Base-by-base conservation (phyloP, 495 filamentous ascomycete genomes). In the Emericellopsis terricola region DNA sequence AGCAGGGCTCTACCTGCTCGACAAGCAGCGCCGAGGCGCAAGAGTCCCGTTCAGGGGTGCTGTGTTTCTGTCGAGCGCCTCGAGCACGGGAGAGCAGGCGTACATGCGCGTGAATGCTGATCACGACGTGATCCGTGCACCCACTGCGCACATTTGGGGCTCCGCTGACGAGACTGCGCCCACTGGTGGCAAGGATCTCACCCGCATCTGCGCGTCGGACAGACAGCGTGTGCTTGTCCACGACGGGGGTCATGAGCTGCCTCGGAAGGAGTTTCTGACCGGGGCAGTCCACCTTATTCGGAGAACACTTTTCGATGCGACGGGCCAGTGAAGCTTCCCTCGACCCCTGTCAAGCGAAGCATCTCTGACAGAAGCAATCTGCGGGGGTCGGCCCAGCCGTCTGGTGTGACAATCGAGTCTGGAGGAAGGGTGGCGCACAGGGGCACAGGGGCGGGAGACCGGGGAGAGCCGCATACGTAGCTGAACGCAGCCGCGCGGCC, bases 111-210 rank as follows among this genome's bases (percentile, higher is more conserved):
- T 26, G 5, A 27, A 28, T 6, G 19, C 3, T 5, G 18, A 21
- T 13, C 15, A 8, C n/a, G 19, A 28, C 9, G 6, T 14, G 23
- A 36, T 36, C 15, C 34, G n/a, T n/a, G 28, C 28, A 6, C 34
- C 34, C 9, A 24, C 34, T 8, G 23, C 17, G 9, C 34, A 36
- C 14, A 36, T 36, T 7, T 36, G 34, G 34, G 34, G 34, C 9
- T 26, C 19, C 14, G 23, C 11, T 6, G 34, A 36, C 28, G 10
- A 27, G n/a, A 36, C 15, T 7, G 34, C 19, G 34, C 34, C 34
- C 3, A 28, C 8, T 10, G 34, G 34, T 23, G 34, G 34, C n/a
- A 21, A 11, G 23, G 34, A 36, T 21, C 34, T 36, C 8, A 28
- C 19, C 34, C 18, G 18, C 11, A 10, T 36, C 13, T 36, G 18